Evolutionary conservation across 768 basidiomycete species (phyloP), one percentile per base, ranked within the genome.

Genomic region (Trametes cubensis): DNA sequence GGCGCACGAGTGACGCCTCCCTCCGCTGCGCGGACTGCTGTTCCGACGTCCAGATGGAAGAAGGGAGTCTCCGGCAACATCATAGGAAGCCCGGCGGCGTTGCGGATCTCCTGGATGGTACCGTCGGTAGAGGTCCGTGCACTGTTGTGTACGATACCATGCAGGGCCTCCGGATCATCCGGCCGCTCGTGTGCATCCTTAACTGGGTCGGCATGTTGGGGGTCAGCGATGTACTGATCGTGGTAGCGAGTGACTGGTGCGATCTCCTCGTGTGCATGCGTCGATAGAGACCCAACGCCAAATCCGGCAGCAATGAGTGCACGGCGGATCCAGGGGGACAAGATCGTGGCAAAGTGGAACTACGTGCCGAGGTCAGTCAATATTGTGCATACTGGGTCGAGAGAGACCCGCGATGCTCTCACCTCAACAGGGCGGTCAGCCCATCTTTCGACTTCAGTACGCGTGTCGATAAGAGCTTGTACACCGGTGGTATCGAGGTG

Each of bases 271-370:
- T 80, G 79, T 0, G 76, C 65, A 21, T 72, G 73, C 15, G 77
- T 73, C 5, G 75, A 63, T 1, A 79, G 70, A 18, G 73, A 71
- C 11, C 91, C 89, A 21, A 81, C 78, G 6, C 95, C 95, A 71
- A 98, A 98, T 4, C 93, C 93, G 58, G 88, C 95, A 4, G 94
- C 92, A 45, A 93, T 77, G 38, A 94, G 81, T 6, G 92, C 90
- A 54, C 94, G 88, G 61, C 89, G 85, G 60, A 93, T 91, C 95
- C 94, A 98, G 0, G 94, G 93, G 1, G 92, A 93, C 53, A 94
- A 83, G 42, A 97, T 80, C 40, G 90, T 85, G 8, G 92, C 88
- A 73, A 98, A 98, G 77, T 98, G 95, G 81, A 96, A 98, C 83
- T 69, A 47, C 10, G 34, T 2, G 30, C 14, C 6, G 25, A 21